These are phyloP conservation scores for Trichoderma sp. DNA, from an alignment of 2,329 filamentous ascomycete species.

Conservation along the genomic window DNA sequence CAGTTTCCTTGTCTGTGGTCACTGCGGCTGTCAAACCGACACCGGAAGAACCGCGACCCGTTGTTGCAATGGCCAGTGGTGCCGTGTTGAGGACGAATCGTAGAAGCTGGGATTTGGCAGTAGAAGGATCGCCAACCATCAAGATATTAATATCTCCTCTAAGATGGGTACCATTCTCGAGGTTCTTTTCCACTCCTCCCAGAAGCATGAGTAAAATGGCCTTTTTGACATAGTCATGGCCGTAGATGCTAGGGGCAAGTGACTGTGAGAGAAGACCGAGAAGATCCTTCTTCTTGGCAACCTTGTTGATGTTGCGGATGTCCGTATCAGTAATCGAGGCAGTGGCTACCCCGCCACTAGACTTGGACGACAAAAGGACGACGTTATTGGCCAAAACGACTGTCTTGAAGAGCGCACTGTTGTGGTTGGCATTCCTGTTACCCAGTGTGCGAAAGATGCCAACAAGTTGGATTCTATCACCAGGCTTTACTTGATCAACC, in stretches of 20 bases:
- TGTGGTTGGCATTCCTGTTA: slow-evolving; percentile 88
- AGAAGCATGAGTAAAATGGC: slow-evolving; percentile 94
- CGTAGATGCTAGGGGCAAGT: slow-evolving; percentile 92
- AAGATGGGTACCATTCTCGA: slow-evolving; percentile 96
- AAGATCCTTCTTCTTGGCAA: slow-evolving; percentile 90
- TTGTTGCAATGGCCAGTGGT: slow-evolving; percentile 93
- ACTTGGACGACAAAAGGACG: slow-evolving; percentile 92
- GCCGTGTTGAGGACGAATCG: slow-evolving; percentile 97
- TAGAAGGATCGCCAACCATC: slow-evolving; percentile 98
- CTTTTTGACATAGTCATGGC: slow-evolving; percentile 97
- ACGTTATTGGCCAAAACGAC: slow-evolving; percentile 93
- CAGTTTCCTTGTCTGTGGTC: slow-evolving; percentile 95
- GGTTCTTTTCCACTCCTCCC: slow-evolving; percentile 96
- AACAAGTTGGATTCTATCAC: slow-evolving; percentile 95
- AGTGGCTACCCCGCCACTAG: slow-evolving; percentile 88
- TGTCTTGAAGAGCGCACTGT: slow-evolving; percentile 93
- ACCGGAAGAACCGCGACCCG: slow-evolving; percentile 92
- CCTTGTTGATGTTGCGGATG: slow-evolving; percentile 97
- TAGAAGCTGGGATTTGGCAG: slow-evolving; percentile 95
- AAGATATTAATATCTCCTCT: slow-evolving; percentile 99
- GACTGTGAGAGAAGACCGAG: slow-evolving; percentile 94
- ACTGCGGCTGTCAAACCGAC: slow-evolving; percentile 97
- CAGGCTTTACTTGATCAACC: slow-evolving; percentile 91
- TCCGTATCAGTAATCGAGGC: slow-evolving; percentile 93
- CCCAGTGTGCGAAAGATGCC: slow-evolving; percentile 93